A percentile compares a stretch with the other conserved stretches of the same genome.
Conservation (phyloP, 2,329 filamentous ascomycete species). For the Alternaria atra region DNA sequence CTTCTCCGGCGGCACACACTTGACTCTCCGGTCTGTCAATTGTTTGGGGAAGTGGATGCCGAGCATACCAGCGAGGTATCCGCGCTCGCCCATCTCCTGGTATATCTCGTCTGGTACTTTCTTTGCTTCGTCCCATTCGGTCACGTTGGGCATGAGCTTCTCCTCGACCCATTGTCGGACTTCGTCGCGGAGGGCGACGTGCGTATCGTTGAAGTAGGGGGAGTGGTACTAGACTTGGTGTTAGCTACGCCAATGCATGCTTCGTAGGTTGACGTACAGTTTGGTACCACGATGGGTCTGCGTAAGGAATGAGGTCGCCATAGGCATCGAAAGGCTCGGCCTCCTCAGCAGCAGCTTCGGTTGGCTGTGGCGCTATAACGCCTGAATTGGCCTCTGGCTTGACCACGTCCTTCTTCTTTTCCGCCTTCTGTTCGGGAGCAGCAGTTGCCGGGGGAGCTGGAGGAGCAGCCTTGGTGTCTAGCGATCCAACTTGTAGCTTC, state of each 20-base stretch:
- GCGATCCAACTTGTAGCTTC: slow-evolving; percentile 71
- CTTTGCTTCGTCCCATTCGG: slow-evolving; percentile 97
- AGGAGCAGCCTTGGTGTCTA: slow-evolving; percentile 78
- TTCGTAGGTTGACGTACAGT: slow-evolving; percentile 66
- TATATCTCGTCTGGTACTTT: slow-evolving; percentile 88
- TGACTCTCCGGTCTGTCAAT: slow-evolving; percentile 73
- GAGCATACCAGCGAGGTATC: slow-evolving; percentile 74
- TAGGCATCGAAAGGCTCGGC: slow-evolving; percentile 82
- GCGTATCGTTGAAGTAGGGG: slow-evolving; percentile 94
- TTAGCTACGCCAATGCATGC: slow-evolving; percentile 10
- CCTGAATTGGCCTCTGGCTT: slow-evolving; percentile 69
- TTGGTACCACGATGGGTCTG: slow-evolving; percentile 94
- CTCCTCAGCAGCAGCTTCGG: slow-evolving; percentile 59
- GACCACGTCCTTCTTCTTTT: slow-evolving; percentile 58
- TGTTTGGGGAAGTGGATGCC: slow-evolving; percentile 73
- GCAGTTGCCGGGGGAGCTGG: slow-evolving; percentile 61
- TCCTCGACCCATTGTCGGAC: slow-evolving; percentile 90
- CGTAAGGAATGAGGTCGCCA: slow-evolving; percentile 88
- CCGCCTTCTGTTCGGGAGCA: slow-evolving; percentile 56
- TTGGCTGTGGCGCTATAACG: slow-evolving; percentile 53
- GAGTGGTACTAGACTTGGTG: slow-evolving; percentile 77
- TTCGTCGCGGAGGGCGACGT: slow-evolving; percentile 89
- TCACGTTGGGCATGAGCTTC: slow-evolving; percentile 89
- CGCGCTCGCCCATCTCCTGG: slow-evolving; percentile 84
- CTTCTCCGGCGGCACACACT: slow-evolving; percentile 82